These are phyloP conservation scores for Rhynchosporium graminicola DNA, from an alignment of 2,329 filamentous ascomycete genomes.

Conservation along the genomic window DNA sequence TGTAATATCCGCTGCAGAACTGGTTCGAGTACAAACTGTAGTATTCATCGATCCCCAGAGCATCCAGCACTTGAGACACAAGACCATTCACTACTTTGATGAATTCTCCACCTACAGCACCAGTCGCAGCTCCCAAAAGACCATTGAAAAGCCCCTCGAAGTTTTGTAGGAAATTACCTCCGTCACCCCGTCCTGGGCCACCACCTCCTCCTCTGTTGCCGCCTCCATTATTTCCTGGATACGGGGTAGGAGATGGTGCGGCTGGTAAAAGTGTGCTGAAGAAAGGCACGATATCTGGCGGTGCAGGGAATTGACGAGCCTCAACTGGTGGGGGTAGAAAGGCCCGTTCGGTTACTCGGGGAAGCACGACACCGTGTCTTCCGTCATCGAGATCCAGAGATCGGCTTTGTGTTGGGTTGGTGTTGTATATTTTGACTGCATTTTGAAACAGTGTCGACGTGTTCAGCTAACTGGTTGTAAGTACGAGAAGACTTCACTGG, in stretches of 20 bases:
- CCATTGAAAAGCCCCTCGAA: conserved; percentile 14
- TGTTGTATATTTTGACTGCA: conserved; percentile 24
- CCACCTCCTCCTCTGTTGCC: neutral
- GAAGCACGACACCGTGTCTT: neutral
- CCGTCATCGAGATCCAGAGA: neutral
- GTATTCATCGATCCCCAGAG: conserved; percentile 25
- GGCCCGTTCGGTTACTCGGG: neutral
- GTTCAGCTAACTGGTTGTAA: conserved; percentile 23
- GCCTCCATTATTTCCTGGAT: conserved; percentile 3
- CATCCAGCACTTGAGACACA: conserved; percentile 14
- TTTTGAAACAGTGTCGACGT: conserved; percentile 28
- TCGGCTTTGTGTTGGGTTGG: conserved; percentile 11
- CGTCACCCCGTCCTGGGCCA: neutral
- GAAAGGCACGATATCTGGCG: conserved; percentile 23
- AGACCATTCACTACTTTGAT: conserved; percentile 16
- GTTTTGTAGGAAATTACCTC: conserved; percentile 10
- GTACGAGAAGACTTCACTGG: neutral
- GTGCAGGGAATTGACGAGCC: conserved; percentile 7
- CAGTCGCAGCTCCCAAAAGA: conserved; percentile 18
- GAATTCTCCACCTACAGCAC: conserved; percentile 15
- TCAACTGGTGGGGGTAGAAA: neutral
- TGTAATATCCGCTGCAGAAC: conserved; percentile 23
- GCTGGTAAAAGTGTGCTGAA: conserved; percentile 20
- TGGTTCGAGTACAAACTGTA: conserved; percentile 27
- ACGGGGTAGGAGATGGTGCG: neutral